A percentile compares a stretch with the other conserved stretches of the same genome.
Conservation (phyloP, 1,139 yeast species). For the Diutina rugosa region DNA sequence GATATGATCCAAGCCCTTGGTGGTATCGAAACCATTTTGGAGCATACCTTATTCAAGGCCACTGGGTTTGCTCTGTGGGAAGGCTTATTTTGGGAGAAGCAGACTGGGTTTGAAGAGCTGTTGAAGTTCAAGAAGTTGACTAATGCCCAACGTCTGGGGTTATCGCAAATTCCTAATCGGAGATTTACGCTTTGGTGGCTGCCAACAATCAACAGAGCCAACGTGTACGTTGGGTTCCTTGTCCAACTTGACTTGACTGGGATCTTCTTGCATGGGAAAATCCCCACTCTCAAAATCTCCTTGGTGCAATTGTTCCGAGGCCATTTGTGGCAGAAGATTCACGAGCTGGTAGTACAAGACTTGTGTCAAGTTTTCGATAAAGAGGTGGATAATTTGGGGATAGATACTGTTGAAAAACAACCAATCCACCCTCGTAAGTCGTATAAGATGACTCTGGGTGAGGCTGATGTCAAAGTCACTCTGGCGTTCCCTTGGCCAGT, state of each 20-base stretch:
- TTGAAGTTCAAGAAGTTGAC: conserved; percentile 89
- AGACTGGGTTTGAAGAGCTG: conserved; percentile 93
- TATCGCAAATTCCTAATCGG: conserved; percentile 95
- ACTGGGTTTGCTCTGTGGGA: conserved; percentile 99
- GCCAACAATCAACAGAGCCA: conserved; percentile 95
- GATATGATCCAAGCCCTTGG: conserved; percentile 97
- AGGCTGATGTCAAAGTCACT: conserved; percentile 77
- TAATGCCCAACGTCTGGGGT: conserved; percentile 94
- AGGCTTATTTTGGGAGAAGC: conserved; percentile 96
- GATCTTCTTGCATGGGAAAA: conserved; percentile 92
- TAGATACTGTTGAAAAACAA: conserved; percentile 80
- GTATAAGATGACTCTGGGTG: conserved; percentile 90
- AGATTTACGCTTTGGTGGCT: conserved; percentile 99
- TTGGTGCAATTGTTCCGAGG: conserved; percentile 94
- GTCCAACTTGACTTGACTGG: conserved; percentile 96
- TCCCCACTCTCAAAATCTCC: conserved; percentile 92
- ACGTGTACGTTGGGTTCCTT: conserved; percentile 93
- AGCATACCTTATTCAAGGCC: conserved; percentile 89
- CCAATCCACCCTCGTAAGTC: conserved; percentile 96
- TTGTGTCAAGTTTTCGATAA: conserved; percentile 84
- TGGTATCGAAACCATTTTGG: conserved; percentile 91
- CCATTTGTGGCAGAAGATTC: conserved; percentile 98
- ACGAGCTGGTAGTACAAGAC: conserved; percentile 90
- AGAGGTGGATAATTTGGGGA: conserved; percentile 71
- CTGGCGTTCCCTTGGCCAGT: conserved; percentile 79